Base-by-base conservation (phyloP, 495 filamentous ascomycete species). In the Penicillium malachiteum region DNA sequence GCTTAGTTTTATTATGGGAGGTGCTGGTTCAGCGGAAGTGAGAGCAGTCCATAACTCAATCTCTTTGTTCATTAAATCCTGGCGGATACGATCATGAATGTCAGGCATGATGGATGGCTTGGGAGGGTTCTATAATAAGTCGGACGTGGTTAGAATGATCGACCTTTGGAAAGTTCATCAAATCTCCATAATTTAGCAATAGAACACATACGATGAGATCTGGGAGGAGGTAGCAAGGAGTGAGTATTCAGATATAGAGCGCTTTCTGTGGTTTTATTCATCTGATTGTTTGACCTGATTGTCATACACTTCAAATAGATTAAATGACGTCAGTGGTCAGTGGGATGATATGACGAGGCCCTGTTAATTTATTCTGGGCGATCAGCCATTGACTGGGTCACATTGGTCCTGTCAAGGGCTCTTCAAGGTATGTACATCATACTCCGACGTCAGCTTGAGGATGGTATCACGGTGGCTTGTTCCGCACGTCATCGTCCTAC, bases 1-100 rank as follows among this genome's bases (percentile, higher is more conserved):
- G 56, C 64, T 71, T 12, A 78, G 59, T 42, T 72, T 73, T 43
- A 70, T 59, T 21, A 78, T 58, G 12, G 72, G 71, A 3, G 73
- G 68, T 12, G 60, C 74, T 0, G 75, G 74, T 49, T 75, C 71
- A 16, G 74, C 73, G 0, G 74, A 77, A 6, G 74, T 77, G 8
- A 78, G 63, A 2, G 74, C 71, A 1, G 74, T 75, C 75, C 75
- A 78, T 7, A 78, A 68, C 0, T 65, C 62, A 21, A 66, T 73
- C 58, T 76, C 74, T 50, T 73, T 71, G 56, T 57, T 55, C 49
- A 71, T 55, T 31, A 78, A 59, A 52, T 78, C 75, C 11, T 76
- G 57, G 48, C 68, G 68, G 60, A 77, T 78, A 16, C 75, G 72
- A 13, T 78, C 75, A 69, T 77, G 69, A 50, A 78, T 78, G 16